phyloP scores from a whole-genome alignment of 257 asterid genomes.

The Penstemon davidsonii region DNA sequence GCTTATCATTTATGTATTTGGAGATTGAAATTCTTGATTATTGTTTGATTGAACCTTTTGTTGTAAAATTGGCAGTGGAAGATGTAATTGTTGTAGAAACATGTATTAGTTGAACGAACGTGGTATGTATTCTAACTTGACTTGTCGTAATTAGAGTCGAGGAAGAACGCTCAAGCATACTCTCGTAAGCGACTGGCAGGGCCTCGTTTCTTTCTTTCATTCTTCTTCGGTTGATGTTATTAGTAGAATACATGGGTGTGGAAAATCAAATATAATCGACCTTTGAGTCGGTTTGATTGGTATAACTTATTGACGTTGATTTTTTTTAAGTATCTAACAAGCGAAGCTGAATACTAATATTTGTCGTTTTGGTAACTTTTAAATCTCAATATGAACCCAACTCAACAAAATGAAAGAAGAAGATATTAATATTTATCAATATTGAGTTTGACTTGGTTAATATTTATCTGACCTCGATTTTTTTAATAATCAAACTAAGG shows the following conservation, averaged over 20 bases:
- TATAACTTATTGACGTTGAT: too few relatives aligned
- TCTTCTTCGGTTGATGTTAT: background rate
- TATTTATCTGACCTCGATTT: too few relatives aligned
- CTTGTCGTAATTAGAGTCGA: background rate
- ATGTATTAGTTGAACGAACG: conserved; percentile 3
- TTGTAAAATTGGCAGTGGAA: conserved; percentile 14
- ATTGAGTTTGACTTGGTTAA: too few relatives aligned
- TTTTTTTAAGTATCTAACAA: too few relatives aligned
- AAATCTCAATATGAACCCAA: too few relatives aligned
- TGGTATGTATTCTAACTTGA: background rate
- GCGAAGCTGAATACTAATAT: too few relatives aligned
- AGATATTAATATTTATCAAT: too few relatives aligned
- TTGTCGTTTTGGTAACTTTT: too few relatives aligned
- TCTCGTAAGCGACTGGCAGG: background rate
- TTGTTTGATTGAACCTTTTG: background rate
- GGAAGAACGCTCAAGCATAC: background rate
- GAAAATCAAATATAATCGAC: background rate
- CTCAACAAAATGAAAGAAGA: too few relatives aligned
- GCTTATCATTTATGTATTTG: background rate
- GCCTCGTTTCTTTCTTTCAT: background rate
- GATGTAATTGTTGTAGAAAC: background rate
- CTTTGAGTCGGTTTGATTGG: too few relatives aligned
- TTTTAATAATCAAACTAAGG: too few relatives aligned
- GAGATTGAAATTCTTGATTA: background rate
- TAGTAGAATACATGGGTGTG: background rate